phyloP scores from a whole-genome alignment of 176 grass and related monocot genomes.

The Carex littledalei region DNA sequence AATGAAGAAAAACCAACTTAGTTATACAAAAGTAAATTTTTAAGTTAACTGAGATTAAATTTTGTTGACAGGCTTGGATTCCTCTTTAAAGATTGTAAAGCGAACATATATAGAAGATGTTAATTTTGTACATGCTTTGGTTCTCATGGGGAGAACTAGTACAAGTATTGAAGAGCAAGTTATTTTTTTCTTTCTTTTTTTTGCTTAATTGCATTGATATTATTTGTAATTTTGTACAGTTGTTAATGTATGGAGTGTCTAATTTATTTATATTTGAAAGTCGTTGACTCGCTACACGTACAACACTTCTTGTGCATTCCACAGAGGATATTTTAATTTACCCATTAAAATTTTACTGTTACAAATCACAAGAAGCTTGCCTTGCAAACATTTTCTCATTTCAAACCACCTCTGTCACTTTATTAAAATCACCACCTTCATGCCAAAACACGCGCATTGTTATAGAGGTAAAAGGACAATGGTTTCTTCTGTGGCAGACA shows the following conservation, averaged over 20 bases:
- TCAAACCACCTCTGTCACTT: not conserved
- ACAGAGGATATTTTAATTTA: not conserved
- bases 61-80: slow-evolving; percentile 37
- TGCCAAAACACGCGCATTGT: not conserved
- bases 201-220: not conserved
- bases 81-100: slow-evolving; percentile 34
- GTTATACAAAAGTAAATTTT: not conserved
- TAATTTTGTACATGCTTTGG: slow-evolving; percentile 10
- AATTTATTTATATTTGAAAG: not conserved
- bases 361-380: slow-evolving; percentile 10
- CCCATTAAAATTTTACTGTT: not conserved
- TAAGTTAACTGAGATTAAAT: not conserved
- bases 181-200: not conserved
- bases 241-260: not conserved
- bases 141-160: not conserved
- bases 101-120: not conserved
- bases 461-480: not conserved
- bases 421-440: slow-evolving; percentile 8
- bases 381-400: slow-evolving; percentile 8
- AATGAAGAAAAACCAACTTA: not conserved
- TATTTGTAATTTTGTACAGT: not conserved
- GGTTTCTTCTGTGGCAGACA: not conserved
- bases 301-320: not conserved
- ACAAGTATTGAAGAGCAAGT: not conserved
- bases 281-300: not conserved